Evolutionary conservation across 78 protist species (phyloP).

Genomic region (Ministeria vibrans): DNA sequence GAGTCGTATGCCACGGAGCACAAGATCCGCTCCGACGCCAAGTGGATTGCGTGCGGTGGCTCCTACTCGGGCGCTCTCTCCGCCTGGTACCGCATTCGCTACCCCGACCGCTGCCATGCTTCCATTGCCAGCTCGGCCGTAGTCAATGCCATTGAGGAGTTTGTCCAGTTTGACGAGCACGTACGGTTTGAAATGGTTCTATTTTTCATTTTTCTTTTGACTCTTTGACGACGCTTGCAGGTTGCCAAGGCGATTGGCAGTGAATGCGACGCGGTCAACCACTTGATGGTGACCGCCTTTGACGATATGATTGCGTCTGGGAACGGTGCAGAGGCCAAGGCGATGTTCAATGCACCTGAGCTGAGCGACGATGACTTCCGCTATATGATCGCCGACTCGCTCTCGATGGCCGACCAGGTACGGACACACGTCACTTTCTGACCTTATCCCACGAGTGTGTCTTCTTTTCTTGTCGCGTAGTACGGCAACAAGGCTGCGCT

Average conservation of each 20-base stretch:
- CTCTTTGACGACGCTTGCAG: no score
- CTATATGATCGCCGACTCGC: not conserved
- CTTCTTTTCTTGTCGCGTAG: not conserved
- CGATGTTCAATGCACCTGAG: not conserved
- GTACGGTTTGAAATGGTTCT: no score
- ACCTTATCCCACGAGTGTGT: not conserved
- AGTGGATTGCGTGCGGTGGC: slow-evolving; percentile 45
- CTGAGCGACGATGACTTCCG: not conserved
- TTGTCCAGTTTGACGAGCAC: slow-evolving; percentile 43
- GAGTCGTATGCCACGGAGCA: no score
- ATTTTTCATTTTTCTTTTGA: no score
- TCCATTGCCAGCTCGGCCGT: slow-evolving; percentile 34
- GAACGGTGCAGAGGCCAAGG: not conserved
- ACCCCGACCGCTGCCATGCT: slow-evolving; percentile 32
- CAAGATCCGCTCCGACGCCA: no score
- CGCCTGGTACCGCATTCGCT: slow-evolving; percentile 39
- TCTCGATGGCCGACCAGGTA: not conserved
- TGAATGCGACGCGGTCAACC: not conserved
- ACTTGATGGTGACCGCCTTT: not conserved
- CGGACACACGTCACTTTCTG: not conserved
- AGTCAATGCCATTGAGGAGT: slow-evolving; percentile 18
- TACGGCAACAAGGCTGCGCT: not conserved
- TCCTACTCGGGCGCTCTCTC: slow-evolving; percentile 56
- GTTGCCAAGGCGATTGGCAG: not conserved
- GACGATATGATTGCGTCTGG: not conserved